Percentiles rank a stretch among this genome's conserved stretches.
Evolutionary conservation across 208 protist genomes (phyloP).

Genomic region (Novymonas esmeraldas): DNA sequence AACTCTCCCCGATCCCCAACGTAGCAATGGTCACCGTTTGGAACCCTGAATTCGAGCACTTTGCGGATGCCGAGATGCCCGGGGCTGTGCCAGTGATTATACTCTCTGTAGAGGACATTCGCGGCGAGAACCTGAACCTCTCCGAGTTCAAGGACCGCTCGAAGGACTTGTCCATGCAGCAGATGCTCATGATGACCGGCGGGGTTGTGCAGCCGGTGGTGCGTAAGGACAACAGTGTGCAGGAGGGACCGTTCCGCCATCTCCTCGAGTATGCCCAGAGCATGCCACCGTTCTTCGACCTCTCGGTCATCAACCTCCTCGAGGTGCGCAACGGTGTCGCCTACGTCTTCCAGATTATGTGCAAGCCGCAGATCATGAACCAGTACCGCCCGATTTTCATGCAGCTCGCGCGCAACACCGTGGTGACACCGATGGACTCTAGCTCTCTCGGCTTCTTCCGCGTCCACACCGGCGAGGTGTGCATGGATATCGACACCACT

Average conservation of each 20-base stretch:
- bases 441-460: conserved; percentile 54
- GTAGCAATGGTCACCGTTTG: conserved; percentile 79
- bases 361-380: conserved; percentile 61
- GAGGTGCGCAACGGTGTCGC: conserved; percentile 72
- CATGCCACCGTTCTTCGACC: conserved; percentile 71
- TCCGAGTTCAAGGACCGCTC: conserved; percentile 79
- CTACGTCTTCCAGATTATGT: conserved; percentile 86
- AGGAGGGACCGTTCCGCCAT: conserved; percentile 65
- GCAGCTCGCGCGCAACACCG: conserved; percentile 58
- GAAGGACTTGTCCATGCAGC: conserved; percentile 68
- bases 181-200: conserved; percentile 86
- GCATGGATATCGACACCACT: conserved; percentile 56
- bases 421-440: conserved; percentile 42
- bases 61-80: conserved; percentile 39
- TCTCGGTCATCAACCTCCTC: conserved; percentile 74
- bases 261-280: conserved; percentile 67
- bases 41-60: conserved; percentile 64
- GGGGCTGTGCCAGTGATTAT: conserved; percentile 69
- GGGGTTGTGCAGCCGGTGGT: conserved; percentile 65
- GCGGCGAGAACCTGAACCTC: conserved; percentile 71
- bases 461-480: conserved; percentile 48
- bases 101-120: conserved; percentile 78
- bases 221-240: conserved; percentile 45
- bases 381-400: conserved; percentile 63
- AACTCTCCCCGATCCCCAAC: conserved; percentile 76